Evolutionary conservation across 2,329 filamentous ascomycete genomes (phyloP).

Genomic region (Penicillium sp.): DNA sequence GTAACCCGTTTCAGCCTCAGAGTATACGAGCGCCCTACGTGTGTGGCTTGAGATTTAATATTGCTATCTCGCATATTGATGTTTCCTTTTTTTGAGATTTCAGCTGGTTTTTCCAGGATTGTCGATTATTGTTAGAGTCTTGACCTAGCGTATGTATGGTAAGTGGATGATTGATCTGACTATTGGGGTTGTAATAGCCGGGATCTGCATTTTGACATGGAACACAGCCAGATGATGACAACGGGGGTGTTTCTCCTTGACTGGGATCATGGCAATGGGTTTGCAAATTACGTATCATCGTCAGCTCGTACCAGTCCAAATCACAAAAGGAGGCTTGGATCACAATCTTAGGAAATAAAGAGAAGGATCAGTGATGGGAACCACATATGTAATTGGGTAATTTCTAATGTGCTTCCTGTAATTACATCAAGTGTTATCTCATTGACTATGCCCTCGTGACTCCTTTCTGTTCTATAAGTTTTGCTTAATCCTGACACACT

Average conservation of each 20-base stretch:
- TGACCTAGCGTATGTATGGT: background rate
- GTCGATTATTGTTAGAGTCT: background rate
- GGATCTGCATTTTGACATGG: background rate
- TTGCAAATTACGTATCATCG: background rate
- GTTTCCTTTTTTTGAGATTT: background rate
- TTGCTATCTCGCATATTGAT: background rate
- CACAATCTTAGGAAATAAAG: background rate
- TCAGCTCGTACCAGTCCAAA: slow-evolving; percentile 6
- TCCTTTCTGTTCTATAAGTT: background rate
- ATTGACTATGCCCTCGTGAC: background rate
- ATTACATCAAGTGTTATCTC: background rate
- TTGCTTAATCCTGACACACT: background rate
- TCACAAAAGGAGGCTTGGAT: slow-evolving; percentile 1
- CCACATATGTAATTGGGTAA: background rate
- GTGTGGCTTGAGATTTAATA: background rate
- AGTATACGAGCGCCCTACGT: slow-evolving; percentile 1
- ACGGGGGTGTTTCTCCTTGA: background rate
- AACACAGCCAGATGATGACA: background rate
- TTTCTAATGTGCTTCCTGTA: background rate
- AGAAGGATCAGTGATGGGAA: background rate
- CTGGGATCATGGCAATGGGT: background rate
- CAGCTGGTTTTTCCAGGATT: background rate
- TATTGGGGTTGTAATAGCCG: background rate
- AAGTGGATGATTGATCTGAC: background rate
- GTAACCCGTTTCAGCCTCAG: background rate